phyloP scores from a whole-genome alignment of 2,329 filamentous ascomycete genomes.

The Xylariaceae sp. region DNA sequence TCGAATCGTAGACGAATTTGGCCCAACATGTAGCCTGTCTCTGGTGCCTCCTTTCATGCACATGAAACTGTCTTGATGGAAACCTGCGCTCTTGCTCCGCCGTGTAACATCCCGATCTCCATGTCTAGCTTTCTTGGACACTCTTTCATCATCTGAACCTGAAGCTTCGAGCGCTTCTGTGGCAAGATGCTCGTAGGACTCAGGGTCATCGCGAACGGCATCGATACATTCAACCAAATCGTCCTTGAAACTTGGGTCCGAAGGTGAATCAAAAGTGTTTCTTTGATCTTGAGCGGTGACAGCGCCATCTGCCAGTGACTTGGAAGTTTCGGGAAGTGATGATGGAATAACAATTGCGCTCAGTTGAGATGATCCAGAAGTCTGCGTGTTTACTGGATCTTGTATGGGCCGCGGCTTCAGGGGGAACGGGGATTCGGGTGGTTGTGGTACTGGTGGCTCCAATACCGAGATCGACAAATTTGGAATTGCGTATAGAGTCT shows the following conservation, averaged over 20 bases:
- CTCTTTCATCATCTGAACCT: slow-evolving; percentile 4
- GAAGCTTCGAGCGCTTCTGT: slow-evolving; percentile 2
- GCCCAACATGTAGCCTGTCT: slow-evolving; percentile 48
- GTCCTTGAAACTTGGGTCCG: slow-evolving; percentile 2
- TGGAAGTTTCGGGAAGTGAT: no score
- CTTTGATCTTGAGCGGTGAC: not conserved
- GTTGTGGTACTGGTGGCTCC: no score
- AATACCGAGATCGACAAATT: no score
- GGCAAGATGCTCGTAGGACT: slow-evolving; percentile 11
- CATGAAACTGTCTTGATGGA: slow-evolving; percentile 46
- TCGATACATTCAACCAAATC: slow-evolving; percentile 14
- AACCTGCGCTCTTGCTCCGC: not conserved
- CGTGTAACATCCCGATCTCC: not conserved
- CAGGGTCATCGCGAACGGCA: slow-evolving; percentile 13
- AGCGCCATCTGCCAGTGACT: slow-evolving; percentile 41
- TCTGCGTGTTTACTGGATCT: no score
- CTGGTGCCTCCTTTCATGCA: slow-evolving; percentile 52
- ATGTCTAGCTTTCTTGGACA: slow-evolving; percentile 6
- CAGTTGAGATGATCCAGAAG: no score
- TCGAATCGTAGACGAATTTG: slow-evolving; percentile 72
- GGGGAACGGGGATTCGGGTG: no score
- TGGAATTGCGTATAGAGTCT: no score
- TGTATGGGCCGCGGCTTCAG: no score
- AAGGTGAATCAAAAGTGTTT: not conserved
- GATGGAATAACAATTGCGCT: no score